Evolutionary conservation across 768 basidiomycete species (phyloP).

Genomic region (Candolleomyces efflorescens): DNA sequence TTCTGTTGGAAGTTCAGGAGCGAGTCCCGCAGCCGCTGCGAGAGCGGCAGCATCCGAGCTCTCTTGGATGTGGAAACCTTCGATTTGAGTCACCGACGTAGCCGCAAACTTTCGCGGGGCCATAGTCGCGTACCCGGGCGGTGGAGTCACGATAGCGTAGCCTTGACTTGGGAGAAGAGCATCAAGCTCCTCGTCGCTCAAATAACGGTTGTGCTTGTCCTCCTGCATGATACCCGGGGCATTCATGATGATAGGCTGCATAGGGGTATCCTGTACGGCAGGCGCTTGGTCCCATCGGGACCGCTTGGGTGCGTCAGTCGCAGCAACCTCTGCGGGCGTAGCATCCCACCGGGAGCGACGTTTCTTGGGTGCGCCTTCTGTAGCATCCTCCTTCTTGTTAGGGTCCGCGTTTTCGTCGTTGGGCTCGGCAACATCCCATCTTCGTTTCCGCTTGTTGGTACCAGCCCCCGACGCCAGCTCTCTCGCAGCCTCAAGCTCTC

Average conservation of each 20-base stretch:
- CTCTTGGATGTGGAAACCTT: constrained; percentile 97
- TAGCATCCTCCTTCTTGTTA: constrained; percentile 51
- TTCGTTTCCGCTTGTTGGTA: constrained; percentile 61
- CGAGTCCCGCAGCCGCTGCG: constrained; percentile 88
- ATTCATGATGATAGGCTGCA: constrained; percentile 85
- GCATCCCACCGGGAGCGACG: constrained; percentile 97
- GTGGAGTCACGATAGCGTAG: constrained; percentile 90
- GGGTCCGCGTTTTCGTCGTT: constrained; percentile 64
- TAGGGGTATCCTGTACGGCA: constrained; percentile 59
- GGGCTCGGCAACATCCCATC: constrained; percentile 72
- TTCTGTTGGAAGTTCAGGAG: constrained; percentile 92
- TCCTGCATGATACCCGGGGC: constrained; percentile 84
- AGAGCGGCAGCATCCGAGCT: constrained; percentile 86
- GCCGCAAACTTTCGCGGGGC: constrained; percentile 61
- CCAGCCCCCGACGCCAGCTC: constrained; percentile 41
- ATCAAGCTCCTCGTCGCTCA: constrained; percentile 95
- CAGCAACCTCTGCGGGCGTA: constrained; percentile 66
- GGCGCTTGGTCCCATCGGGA: constrained; percentile 99
- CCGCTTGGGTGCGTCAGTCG: constrained; percentile 73
- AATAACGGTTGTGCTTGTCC: constrained; percentile 94
- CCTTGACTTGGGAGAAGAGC: constrained; percentile 82
- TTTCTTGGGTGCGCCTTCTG: constrained; percentile 80
- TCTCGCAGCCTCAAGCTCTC: constrained; percentile 58
- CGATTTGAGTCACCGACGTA: constrained; percentile 50
- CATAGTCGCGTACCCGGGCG: constrained; percentile 87